phyloP scores from a whole-genome alignment of 148 eudicot species.

The Amaranthus palmeri region DNA sequence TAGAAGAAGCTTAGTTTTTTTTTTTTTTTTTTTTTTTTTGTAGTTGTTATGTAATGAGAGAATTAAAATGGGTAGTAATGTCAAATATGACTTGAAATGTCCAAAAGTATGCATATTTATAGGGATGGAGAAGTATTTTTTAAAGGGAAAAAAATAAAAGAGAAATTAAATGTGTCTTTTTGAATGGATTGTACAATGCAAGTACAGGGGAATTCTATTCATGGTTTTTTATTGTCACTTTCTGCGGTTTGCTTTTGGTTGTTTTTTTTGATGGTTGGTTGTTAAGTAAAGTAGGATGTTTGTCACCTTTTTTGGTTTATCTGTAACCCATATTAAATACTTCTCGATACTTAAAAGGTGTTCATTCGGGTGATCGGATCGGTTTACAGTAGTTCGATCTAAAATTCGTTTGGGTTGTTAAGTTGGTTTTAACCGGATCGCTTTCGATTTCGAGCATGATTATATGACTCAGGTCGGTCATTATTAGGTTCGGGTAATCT shows the following conservation, averaged over 20 bases:
- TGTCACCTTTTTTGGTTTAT: conserved; percentile 9
- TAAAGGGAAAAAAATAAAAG: neutral
- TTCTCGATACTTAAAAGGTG: no score
- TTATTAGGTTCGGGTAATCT: no score
- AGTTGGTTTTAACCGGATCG: no score
- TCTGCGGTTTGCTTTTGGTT: conserved; percentile 1
- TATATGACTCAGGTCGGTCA: no score
- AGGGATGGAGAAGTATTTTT: neutral
- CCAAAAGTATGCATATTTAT: neutral
- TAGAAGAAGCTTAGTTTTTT: neutral
- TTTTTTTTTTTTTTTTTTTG: neutral
- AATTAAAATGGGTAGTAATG: neutral
- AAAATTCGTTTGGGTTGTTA: no score
- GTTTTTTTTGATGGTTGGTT: neutral
- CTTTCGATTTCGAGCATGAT: no score
- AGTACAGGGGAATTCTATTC: neutral
- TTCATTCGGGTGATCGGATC: no score
- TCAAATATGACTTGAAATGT: neutral
- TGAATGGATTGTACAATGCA: conserved; percentile 2
- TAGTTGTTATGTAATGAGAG: neutral
- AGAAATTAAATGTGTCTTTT: neutral
- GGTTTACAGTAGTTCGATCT: no score
- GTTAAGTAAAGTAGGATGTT: conserved; percentile 6
- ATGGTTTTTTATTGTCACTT: conserved; percentile 9
- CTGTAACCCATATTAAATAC: no score